Evolutionary conservation across 2,329 filamentous ascomycete species (phyloP).

Genomic region (Verticillium nonalfalfae): DNA sequence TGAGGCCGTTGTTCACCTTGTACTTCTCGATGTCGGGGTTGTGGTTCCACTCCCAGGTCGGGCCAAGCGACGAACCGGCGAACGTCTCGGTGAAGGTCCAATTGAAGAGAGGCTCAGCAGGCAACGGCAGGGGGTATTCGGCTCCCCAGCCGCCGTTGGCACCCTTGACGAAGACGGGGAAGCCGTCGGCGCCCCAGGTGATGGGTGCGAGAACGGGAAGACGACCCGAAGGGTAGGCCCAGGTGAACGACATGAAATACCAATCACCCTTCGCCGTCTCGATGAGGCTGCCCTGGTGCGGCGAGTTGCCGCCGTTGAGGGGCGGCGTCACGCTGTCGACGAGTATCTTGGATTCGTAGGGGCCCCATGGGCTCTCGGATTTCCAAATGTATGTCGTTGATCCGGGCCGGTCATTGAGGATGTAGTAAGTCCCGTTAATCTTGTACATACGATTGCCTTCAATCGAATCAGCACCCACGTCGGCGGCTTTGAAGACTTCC

Average conservation of each 20-base stretch:
- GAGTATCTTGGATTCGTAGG: conserved; percentile 40
- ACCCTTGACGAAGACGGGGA: conserved; percentile 33
- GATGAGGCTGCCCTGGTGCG: conserved; percentile 52
- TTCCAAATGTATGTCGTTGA: conserved; percentile 41
- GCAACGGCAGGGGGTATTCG: conserved; percentile 31
- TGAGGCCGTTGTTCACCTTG: conserved; percentile 35
- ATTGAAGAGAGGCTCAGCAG: conserved; percentile 11
- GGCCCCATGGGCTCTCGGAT: conserved; percentile 42
- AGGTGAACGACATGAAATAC: conserved; percentile 54
- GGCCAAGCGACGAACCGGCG: conserved; percentile 28
- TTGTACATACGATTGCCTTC: conserved; percentile 54
- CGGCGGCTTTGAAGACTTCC: conserved; percentile 32
- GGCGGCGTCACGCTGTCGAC: conserved; percentile 34
- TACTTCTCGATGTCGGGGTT: conserved; percentile 47
- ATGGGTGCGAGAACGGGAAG: conserved; percentile 52
- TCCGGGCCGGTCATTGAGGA: conserved; percentile 41
- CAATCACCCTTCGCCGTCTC: conserved; percentile 44
- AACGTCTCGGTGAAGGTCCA: conserved; percentile 39
- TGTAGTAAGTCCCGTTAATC: conserved; percentile 48
- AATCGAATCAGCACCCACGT: conserved; percentile 25
- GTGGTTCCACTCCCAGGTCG: conserved; percentile 56
- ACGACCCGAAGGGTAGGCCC: conserved; percentile 48
- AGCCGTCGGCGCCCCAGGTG: conserved; percentile 45
- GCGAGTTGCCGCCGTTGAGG: conserved; percentile 33
- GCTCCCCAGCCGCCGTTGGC: conserved; percentile 40